phyloP scores from a whole-genome alignment of 2,329 filamentous ascomycete genomes.

The Cadophora gregata region DNA sequence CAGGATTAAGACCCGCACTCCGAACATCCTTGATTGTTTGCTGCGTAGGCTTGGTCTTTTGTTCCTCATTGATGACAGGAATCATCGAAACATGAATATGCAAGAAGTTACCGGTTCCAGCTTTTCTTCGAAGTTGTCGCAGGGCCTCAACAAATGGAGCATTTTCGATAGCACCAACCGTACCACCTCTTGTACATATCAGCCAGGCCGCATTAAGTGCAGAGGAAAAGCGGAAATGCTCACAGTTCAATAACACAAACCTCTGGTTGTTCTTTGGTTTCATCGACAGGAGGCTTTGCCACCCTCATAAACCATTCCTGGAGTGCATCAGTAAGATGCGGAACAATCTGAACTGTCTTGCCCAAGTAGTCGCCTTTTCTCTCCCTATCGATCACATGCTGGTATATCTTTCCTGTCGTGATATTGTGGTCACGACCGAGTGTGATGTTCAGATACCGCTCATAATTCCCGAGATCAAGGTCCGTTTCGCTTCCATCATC shows the following conservation, averaged over 20 bases:
- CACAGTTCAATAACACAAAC: conserved; percentile 81
- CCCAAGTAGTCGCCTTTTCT: conserved; percentile 74
- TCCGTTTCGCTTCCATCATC: conserved; percentile 81
- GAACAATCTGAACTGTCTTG: conserved; percentile 88
- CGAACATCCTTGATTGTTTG: conserved; percentile 84
- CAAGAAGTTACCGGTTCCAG: conserved; percentile 80
- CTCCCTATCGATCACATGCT: conserved; percentile 77
- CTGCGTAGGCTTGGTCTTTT: conserved; percentile 98
- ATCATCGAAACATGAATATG: conserved; percentile 91
- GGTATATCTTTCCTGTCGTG: conserved; percentile 96
- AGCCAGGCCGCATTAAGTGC: background rate
- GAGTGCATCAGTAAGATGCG: conserved; percentile 89
- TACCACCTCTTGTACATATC: conserved; percentile 56
- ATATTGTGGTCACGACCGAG: conserved; percentile 91
- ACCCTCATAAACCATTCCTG: conserved; percentile 92
- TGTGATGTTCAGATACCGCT: conserved; percentile 81
- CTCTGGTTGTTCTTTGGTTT: conserved; percentile 81
- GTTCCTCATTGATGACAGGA: conserved; percentile 70
- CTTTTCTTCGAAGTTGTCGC: conserved; percentile 75
- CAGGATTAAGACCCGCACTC: conserved; percentile 57
- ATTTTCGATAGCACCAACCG: conserved; percentile 83
- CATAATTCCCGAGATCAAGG: conserved; percentile 78
- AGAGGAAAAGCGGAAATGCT: background rate
- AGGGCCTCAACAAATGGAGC: conserved; percentile 88
- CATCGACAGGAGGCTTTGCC: conserved; percentile 83